Conservation (phyloP, 83 land plant genomes). For the Isoetes engelmannii region DNA sequence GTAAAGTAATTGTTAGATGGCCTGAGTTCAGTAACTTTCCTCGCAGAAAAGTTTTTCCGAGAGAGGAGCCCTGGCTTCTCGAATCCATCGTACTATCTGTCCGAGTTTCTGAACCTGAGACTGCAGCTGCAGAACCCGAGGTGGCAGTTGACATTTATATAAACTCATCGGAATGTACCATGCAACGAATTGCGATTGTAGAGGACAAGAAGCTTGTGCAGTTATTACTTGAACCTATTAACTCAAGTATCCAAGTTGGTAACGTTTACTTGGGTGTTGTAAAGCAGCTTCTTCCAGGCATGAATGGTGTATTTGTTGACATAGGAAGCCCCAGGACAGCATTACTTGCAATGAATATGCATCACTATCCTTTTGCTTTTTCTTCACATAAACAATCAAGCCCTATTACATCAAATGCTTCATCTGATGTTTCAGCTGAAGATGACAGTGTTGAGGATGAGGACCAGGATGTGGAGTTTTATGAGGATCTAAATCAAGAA, state of each 20-base stretch:
- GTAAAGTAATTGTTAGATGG: neutral
- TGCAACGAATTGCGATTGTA: constrained; percentile 42
- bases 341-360: constrained; percentile 24
- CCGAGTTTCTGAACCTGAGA: neutral
- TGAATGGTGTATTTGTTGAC: constrained; percentile 46
- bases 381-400: constrained; percentile 22
- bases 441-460: neutral
- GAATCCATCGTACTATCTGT: constrained; percentile 29
- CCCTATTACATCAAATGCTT: neutral
- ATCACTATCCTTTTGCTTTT: constrained; percentile 35
- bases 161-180: constrained; percentile 39
- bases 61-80: constrained; percentile 41
- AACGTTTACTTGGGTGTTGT: constrained; percentile 42
- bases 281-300: constrained; percentile 44
- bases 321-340: constrained; percentile 32
- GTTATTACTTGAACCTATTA: constrained; percentile 31
- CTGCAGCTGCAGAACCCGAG: constrained; percentile 7
- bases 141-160: constrained; percentile 28
- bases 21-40: constrained; percentile 13
- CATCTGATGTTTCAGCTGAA: neutral
- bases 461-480: constrained; percentile 1
- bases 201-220: constrained; percentile 40
- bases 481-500: constrained; percentile 11
- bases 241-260: constrained; percentile 37
- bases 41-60: constrained; percentile 20